phyloP scores from a whole-genome alignment of 768 basidiomycete species.

The Leccinum olivaceopallidum region DNA sequence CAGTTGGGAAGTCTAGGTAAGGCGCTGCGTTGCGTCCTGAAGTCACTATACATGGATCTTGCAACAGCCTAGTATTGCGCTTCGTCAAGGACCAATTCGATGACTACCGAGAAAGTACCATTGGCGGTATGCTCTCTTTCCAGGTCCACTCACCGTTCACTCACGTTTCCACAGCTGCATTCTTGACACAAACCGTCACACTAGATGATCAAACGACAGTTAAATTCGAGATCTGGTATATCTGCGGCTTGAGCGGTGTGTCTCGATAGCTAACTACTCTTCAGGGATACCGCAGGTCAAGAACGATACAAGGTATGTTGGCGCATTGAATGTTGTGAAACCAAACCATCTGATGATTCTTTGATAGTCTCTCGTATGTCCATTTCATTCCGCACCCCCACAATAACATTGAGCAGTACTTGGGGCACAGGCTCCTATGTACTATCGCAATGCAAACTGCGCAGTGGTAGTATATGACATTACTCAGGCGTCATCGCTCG shows the following conservation, averaged over 20 bases:
- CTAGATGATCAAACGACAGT: slow-evolving; percentile 87
- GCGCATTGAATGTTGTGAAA: not conserved
- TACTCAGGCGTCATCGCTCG: slow-evolving; percentile 86
- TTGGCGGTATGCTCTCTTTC: slow-evolving; percentile 60
- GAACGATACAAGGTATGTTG: slow-evolving; percentile 83
- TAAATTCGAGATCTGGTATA: slow-evolving; percentile 98
- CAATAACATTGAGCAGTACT: slow-evolving; percentile 4
- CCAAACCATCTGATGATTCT: not conserved
- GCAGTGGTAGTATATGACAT: slow-evolving; percentile 97
- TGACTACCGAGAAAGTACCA: slow-evolving; percentile 93
- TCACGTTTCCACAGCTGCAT: slow-evolving; percentile 65
- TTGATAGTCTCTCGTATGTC: slow-evolving; percentile 48
- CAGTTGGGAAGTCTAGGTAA: slow-evolving; percentile 96
- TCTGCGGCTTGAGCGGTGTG: not conserved
- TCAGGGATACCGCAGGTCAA: slow-evolving; percentile 94
- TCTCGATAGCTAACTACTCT: not conserved
- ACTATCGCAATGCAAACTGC: slow-evolving; percentile 93
- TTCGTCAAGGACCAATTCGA: slow-evolving; percentile 98
- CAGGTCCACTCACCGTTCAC: slow-evolving; percentile 15
- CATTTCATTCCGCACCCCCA: not conserved
- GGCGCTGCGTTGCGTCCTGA: slow-evolving; percentile 13
- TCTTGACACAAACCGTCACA: slow-evolving; percentile 96
- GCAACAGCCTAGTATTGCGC: slow-evolving; percentile 80
- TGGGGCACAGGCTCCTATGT: slow-evolving; percentile 78
- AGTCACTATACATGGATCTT: slow-evolving; percentile 25